Conservation (phyloP, 768 basidiomycete genomes). For the Pleurotus tuber-regium region DNA sequence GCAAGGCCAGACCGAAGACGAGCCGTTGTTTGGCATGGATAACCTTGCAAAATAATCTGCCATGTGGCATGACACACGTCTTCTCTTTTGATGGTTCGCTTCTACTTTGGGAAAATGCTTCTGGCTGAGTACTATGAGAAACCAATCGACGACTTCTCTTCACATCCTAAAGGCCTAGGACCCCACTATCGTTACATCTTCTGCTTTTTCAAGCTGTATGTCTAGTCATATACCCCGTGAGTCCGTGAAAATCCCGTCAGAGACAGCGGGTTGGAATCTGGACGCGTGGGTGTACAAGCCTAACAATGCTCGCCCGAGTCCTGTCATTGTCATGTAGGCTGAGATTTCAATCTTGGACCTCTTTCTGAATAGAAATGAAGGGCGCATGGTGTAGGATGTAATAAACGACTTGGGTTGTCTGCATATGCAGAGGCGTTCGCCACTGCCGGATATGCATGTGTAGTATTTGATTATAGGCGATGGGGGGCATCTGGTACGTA, state of each 20-base stretch:
- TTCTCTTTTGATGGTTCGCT: no score
- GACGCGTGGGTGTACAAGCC: conserved; percentile 34
- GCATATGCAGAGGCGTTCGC: conserved; percentile 29
- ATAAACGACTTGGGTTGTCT: conserved; percentile 29
- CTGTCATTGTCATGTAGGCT: conserved; percentile 14
- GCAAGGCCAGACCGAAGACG: no score
- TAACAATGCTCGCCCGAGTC: neutral
- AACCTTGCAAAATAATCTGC: no score
- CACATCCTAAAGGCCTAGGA: no score
- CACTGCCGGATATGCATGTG: conserved; percentile 26
- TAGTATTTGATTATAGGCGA: conserved; percentile 37
- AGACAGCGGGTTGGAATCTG: conserved; percentile 27
- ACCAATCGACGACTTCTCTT: no score
- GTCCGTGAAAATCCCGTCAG: conserved; percentile 29
- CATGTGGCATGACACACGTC: no score
- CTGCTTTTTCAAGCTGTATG: no score
- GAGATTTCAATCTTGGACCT: neutral
- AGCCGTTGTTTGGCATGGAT: no score
- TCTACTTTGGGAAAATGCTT: no score
- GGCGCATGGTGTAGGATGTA: conserved; percentile 31
- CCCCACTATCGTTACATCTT: no score
- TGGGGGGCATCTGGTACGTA: conserved; percentile 32
- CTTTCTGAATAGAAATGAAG: conserved; percentile 17
- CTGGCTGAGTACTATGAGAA: no score
- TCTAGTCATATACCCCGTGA: neutral